These are phyloP conservation scores for Mycena belliarum DNA, from an alignment of 768 basidiomycete genomes.

Conservation along the genomic window DNA sequence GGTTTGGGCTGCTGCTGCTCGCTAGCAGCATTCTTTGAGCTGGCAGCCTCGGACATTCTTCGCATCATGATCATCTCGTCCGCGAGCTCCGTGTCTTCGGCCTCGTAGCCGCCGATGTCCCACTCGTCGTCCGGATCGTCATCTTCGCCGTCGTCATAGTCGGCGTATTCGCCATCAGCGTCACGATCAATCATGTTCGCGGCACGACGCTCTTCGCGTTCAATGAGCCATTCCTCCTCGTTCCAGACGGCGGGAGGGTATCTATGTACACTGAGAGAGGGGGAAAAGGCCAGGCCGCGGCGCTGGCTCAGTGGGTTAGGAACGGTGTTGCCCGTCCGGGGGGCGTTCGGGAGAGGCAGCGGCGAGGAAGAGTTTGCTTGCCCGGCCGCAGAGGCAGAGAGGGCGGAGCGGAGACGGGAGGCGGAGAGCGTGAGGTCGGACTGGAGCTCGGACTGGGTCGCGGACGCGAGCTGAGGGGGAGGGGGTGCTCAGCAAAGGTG, in stretches of 20 bases:
- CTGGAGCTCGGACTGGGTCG: conserved; percentile 71
- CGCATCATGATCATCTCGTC: conserved; percentile 48
- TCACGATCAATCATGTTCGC: conserved; percentile 17
- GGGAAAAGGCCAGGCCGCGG: conserved; percentile 69
- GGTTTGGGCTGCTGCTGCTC: not conserved
- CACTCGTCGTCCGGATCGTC: conserved; percentile 56
- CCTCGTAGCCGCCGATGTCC: conserved; percentile 69
- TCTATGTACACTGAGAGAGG: conserved; percentile 64
- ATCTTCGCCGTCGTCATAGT: conserved; percentile 20
- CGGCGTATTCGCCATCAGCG: conserved; percentile 10
- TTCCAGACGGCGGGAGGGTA: conserved; percentile 85
- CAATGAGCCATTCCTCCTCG: conserved; percentile 55
- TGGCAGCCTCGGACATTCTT: conserved; percentile 29
- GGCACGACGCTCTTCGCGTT: conserved; percentile 45
- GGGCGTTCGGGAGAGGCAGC: conserved; percentile 34
- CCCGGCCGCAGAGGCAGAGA: conserved; percentile 47
- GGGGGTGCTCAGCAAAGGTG: conserved; percentile 2
- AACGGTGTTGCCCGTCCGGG: conserved; percentile 32
- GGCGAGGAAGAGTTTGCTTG: conserved; percentile 53
- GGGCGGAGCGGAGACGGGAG: conserved; percentile 54
- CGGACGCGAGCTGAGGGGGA: conserved; percentile 62
- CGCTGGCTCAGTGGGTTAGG: conserved; percentile 29
- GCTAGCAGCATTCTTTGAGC: conserved; percentile 27
- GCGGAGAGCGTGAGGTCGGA: conserved; percentile 50
- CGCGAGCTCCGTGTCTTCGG: conserved; percentile 65